Conservation (phyloP, 192 early-diverging fungal species). For the Entomortierella chlamydospora region DNA sequence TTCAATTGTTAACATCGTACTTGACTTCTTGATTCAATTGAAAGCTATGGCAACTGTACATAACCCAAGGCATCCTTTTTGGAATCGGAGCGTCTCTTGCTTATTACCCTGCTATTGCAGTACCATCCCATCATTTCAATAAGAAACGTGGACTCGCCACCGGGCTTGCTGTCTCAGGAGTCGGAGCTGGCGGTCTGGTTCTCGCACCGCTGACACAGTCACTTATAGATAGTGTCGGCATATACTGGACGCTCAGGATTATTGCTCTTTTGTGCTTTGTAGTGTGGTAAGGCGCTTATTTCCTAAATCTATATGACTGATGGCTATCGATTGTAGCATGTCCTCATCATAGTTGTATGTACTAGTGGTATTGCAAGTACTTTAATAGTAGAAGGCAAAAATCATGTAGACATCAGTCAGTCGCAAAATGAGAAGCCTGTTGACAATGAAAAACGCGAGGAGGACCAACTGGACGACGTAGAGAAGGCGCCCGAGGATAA, state of each 20-base stretch:
- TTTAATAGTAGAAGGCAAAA: conserved; percentile 46
- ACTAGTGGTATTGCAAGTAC: conserved; percentile 41
- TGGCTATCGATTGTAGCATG: no score
- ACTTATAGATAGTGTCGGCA: conserved; percentile 47
- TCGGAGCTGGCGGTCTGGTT: conserved; percentile 72
- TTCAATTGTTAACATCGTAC: no score
- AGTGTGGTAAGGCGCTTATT: conserved; percentile 18
- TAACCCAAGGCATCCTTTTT: conserved; percentile 79
- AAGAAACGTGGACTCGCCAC: conserved; percentile 71
- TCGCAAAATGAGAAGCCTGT: neutral
- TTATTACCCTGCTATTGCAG: conserved; percentile 69
- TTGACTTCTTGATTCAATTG: neutral
- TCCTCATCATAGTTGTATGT: no score
- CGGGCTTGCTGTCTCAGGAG: conserved; percentile 74
- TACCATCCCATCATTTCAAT: conserved; percentile 74
- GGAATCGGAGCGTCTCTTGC: conserved; percentile 71
- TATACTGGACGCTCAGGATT: conserved; percentile 53
- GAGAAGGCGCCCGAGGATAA: neutral
- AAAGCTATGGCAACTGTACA: conserved; percentile 74
- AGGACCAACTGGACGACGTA: neutral
- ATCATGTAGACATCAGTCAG: conserved; percentile 1
- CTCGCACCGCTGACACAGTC: conserved; percentile 63
- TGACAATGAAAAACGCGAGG: neutral
- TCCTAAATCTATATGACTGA: neutral
- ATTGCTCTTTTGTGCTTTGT: conserved; percentile 56